Conservation (phyloP, 768 basidiomycete genomes). For the Gloeophyllum trabeum region DNA sequence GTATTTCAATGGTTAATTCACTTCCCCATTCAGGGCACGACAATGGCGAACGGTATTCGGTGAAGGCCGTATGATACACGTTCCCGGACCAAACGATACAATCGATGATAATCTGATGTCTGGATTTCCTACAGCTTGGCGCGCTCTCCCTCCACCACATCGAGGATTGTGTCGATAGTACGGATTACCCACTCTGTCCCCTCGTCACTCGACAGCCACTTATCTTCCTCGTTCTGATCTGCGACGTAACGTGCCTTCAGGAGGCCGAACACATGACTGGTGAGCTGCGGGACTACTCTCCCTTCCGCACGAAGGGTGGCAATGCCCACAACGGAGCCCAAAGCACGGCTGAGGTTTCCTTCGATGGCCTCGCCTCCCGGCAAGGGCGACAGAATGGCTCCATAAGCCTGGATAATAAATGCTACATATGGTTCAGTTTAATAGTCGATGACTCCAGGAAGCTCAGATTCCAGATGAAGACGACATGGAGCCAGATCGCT, state of each 20-base stretch:
- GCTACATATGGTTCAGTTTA: conserved; percentile 32
- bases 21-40: no score
- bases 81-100: no score
- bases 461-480: no score
- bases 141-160: conserved; percentile 48
- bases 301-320: conserved; percentile 80
- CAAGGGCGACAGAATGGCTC: conserved; percentile 65
- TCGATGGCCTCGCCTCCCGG: conserved; percentile 50
- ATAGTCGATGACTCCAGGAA: no score
- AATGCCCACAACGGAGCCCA: conserved; percentile 78
- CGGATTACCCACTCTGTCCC: conserved; percentile 85
- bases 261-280: conserved; percentile 82
- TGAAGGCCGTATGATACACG: no score
- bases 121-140: conserved; percentile 44
- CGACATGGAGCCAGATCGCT: no score
- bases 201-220: conserved; percentile 76
- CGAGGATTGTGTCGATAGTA: conserved; percentile 71
- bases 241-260: conserved; percentile 67
- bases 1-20: no score
- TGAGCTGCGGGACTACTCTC: conserved; percentile 78
- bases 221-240: conserved; percentile 56
- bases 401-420: conserved; percentile 83
- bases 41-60: no score
- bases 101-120: not conserved
- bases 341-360: conserved; percentile 75